Evolutionary conservation across 176 grass and related monocot genomes (phyloP), one percentile per base, ranked within the genome.

Genomic region (Rhynchospora tenuis): DNA sequence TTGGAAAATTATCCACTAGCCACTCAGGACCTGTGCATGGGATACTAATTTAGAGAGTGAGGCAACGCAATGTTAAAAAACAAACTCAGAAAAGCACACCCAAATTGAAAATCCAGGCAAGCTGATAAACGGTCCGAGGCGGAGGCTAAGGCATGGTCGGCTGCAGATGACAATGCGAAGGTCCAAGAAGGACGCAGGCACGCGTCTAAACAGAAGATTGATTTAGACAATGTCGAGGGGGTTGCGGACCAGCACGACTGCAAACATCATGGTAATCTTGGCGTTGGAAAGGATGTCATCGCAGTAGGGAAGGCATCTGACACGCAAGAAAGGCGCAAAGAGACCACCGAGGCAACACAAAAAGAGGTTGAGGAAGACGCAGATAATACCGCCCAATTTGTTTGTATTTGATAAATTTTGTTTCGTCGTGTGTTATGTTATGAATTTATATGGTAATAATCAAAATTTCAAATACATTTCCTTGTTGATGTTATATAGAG

Each of bases 111-210:
- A 0, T 83, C 82, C 13, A 80, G 67, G 42, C 84, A 88, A 9
- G 26, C 26, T 1, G 90, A 92, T 61, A 73, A 87, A 75, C 84
- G 82, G 11, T 2, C 33, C 33, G 84, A 91, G 48, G 84, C 50
- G 44, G 85, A 93, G 83, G 17, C 9, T 23, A 77, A 67, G 55
- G 83, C 89, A 24, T 85, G 56, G 11, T 54, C 26, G 7, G 89
- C 83, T 0, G 73, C 88, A 3, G 89, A 97, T 59, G 89, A 91
- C 84, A 87, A 93, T 59, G 60, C 94, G 20, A 47, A 79, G 81
- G 19, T 73, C 44, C 88, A 79, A 29, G 81, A 56, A 17, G 83
- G 77, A 57, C 73, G 57, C 78, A 69, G 1, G 19, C 29, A 1
- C 29, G 26, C 33, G 33, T 38, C 2, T 38, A 4, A 13, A 59